A percentile compares a stretch with the other conserved stretches of the same genome.
These are phyloP conservation scores for Lantana camara DNA, from an alignment of 257 asterid genomes.

Conservation along the genomic window DNA sequence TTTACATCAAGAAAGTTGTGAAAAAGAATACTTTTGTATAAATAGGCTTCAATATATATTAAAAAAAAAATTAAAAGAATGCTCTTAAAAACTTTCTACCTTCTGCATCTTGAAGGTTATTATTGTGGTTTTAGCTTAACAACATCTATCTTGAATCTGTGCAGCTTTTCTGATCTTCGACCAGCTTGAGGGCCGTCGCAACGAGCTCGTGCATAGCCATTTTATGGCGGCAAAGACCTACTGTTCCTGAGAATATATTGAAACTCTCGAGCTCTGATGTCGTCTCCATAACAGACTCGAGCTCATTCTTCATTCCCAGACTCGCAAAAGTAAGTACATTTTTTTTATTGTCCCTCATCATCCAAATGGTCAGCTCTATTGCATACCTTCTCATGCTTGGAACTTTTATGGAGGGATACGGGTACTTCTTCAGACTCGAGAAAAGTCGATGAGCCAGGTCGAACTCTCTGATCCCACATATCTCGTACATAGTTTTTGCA, in stretches of 20 bases:
- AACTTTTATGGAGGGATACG: slow-evolving; percentile 62
- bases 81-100: background rate
- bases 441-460: slow-evolving; percentile 55
- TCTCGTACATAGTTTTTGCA: slow-evolving; percentile 46
- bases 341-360: slow-evolving; percentile 68
- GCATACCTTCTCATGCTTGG: slow-evolving; percentile 84
- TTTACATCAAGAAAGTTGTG: slow-evolving; percentile 20
- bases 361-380: slow-evolving; percentile 77
- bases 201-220: slow-evolving; percentile 57
- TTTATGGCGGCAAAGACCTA: slow-evolving; percentile 71
- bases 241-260: slow-evolving; percentile 83
- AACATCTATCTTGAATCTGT: slow-evolving; percentile 7
- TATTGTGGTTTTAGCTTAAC: background rate
- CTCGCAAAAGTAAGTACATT: slow-evolving; percentile 41
- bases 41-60: slow-evolving; percentile 9
- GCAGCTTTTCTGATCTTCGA: slow-evolving; percentile 36
- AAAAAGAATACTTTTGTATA: background rate
- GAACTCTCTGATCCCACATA: slow-evolving; percentile 45
- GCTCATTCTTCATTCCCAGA: slow-evolving; percentile 63
- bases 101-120: background rate
- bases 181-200: slow-evolving; percentile 57
- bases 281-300: slow-evolving; percentile 67
- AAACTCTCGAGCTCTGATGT: slow-evolving; percentile 88
- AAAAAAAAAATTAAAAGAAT: slow-evolving; percentile 33
- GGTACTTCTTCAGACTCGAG: slow-evolving; percentile 46